Conservation (phyloP, 306 rosid genomes). For the Cucurbita ficifolia region DNA sequence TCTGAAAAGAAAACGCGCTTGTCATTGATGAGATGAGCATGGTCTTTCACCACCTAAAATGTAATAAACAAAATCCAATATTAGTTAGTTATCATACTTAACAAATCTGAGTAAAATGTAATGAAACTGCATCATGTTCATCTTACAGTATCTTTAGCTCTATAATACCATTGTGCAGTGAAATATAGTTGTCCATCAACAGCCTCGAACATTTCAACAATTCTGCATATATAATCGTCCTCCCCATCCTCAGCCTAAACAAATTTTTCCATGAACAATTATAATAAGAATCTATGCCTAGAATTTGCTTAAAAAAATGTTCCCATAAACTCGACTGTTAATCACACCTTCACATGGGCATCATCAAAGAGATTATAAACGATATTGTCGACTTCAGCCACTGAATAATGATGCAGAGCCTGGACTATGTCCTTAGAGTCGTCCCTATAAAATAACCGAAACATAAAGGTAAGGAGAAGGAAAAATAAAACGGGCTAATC, state of each 20-base stretch:
- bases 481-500: neutral
- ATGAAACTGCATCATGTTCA: neutral
- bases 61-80: neutral
- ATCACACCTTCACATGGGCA: conserved; percentile 54
- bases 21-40: conserved; percentile 27
- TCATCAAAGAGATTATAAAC: conserved; percentile 42
- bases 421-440: conserved; percentile 22
- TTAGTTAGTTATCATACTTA: neutral
- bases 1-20: conserved; percentile 69
- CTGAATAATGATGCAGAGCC: conserved; percentile 33
- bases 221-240: conserved; percentile 33
- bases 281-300: neutral
- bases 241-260: conserved; percentile 42
- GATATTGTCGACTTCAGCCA: conserved; percentile 30
- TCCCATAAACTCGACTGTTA: neutral
- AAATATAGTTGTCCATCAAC: conserved; percentile 35
- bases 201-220: conserved; percentile 59
- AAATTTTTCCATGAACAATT: neutral
- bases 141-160: conserved; percentile 69
- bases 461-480: neutral
- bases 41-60: conserved; percentile 35
- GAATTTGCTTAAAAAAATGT: neutral
- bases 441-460: neutral
- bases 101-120: neutral
- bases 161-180: conserved; percentile 71